A percentile compares a stretch with the other conserved stretches of the same genome.
These are phyloP conservation scores for Durio zibethinus DNA, from an alignment of 345 rosid genomes.

Conservation along the genomic window DNA sequence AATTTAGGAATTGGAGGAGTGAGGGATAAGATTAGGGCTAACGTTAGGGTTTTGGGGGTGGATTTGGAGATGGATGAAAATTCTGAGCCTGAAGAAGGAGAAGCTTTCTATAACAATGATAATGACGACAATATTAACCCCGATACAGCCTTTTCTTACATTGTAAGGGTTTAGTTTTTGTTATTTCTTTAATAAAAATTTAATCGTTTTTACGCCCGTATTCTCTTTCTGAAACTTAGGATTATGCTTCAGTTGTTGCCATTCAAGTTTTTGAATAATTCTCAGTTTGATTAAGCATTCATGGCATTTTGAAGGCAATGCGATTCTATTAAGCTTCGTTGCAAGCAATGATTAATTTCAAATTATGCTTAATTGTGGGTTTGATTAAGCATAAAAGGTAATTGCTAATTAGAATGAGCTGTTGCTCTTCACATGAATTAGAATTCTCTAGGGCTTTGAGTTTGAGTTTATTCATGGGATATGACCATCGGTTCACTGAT, in stretches of 20 bases:
- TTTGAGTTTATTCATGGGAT: neutral
- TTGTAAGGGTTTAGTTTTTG: conserved; percentile 48
- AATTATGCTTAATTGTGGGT: conserved; percentile 4
- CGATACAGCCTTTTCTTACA: conserved; percentile 61
- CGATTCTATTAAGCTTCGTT: neutral
- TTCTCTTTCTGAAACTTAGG: neutral
- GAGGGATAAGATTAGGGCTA: conserved; percentile 28
- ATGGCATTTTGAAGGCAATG: conserved; percentile 9
- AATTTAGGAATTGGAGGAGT: conserved; percentile 26
- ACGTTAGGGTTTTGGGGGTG: conserved; percentile 22
- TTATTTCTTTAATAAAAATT: conserved; percentile 5
- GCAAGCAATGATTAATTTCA: neutral
- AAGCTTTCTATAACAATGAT: conserved; percentile 39
- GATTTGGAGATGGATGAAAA: conserved; percentile 43
- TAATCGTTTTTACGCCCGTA: neutral
- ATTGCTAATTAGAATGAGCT: neutral
- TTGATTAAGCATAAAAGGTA: conserved; percentile 11
- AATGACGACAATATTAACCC: conserved; percentile 45
- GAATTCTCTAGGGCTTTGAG: neutral
- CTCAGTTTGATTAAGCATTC: neutral
- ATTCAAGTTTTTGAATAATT: conserved; percentile 14
- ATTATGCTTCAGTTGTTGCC: conserved; percentile 15
- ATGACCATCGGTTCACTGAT: neutral
- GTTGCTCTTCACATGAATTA: neutral
- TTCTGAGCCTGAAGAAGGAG: conserved; percentile 76